Conservation (phyloP, 164 flowering plant genomes). For the Brasenia schreberi region DNA sequence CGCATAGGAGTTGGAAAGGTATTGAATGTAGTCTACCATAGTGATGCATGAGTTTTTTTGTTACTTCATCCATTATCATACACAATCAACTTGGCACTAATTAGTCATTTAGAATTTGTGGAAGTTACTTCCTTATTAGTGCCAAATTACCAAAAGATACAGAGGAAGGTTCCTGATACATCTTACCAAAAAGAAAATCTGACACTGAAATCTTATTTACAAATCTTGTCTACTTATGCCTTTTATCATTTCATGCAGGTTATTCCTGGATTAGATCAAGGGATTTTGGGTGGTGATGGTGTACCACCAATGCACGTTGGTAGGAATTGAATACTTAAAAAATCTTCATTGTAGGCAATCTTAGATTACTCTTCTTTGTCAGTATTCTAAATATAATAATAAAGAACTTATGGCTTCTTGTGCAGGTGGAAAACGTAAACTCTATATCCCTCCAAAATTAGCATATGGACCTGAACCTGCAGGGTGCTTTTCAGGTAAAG, state of each 20-base stretch:
- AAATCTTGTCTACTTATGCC: no score
- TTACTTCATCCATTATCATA: not conserved
- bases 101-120: not conserved
- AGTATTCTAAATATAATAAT: not conserved
- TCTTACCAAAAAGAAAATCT: no score
- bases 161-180: no score
- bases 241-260: slow-evolving; percentile 25
- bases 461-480: slow-evolving; percentile 98
- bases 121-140: not conserved
- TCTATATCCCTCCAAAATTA: slow-evolving; percentile 70
- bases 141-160: not conserved
- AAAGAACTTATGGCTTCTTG: not conserved
- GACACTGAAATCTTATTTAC: no score
- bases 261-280: slow-evolving; percentile 78
- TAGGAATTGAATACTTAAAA: slow-evolving; percentile 10
- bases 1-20: slow-evolving; percentile 93
- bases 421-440: slow-evolving; percentile 87
- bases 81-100: not conserved
- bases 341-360: not conserved
- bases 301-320: slow-evolving; percentile 90
- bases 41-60: not conserved
- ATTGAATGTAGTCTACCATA: not conserved
- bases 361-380: slow-evolving; percentile 1
- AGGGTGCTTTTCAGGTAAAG: slow-evolving; percentile 83
- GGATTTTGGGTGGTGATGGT: slow-evolving; percentile 80